A percentile compares a stretch with the other conserved stretches of the same genome.
Conservation (phyloP, 768 basidiomycete species). For the Macrolepiota fuliginosa region DNA sequence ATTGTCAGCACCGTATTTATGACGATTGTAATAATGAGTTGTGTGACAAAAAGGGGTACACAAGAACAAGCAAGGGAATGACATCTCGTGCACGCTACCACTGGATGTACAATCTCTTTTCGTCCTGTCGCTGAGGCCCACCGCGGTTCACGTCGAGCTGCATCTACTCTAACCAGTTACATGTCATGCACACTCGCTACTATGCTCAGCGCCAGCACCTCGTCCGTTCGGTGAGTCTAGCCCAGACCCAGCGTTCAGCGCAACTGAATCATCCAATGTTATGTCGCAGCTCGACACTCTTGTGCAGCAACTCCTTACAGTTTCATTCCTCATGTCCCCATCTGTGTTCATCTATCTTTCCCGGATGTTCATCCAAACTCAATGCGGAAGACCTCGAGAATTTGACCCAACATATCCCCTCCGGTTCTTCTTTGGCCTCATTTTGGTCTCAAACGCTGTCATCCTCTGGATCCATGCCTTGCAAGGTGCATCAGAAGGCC, state of each 20-base stretch:
- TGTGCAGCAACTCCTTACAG: constrained; percentile 67
- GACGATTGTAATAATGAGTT: background rate
- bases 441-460: constrained; percentile 56
- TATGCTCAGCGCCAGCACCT: constrained; percentile 72
- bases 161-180: constrained; percentile 17
- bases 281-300: constrained; percentile 60
- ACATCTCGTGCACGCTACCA: background rate
- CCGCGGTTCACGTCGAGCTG: background rate
- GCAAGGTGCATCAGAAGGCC: constrained; percentile 51
- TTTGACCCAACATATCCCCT: constrained; percentile 63
- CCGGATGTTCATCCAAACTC: constrained; percentile 59
- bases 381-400: constrained; percentile 67
- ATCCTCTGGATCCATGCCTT: constrained; percentile 62
- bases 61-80: constrained; percentile 10
- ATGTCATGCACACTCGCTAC: constrained; percentile 60
- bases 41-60: constrained; percentile 7
- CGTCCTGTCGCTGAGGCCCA: background rate
- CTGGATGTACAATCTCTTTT: background rate
- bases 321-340: constrained; percentile 79
- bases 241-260: constrained; percentile 12
- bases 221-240: constrained; percentile 54
- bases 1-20: background rate
- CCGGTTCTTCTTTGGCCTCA: constrained; percentile 62
- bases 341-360: constrained; percentile 53
- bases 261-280: constrained; percentile 11